A percentile compares a stretch with the other conserved stretches of the same genome.
These are phyloP conservation scores for Alternaria burnsii DNA, from an alignment of 2,329 filamentous ascomycete genomes.

Conservation along the genomic window DNA sequence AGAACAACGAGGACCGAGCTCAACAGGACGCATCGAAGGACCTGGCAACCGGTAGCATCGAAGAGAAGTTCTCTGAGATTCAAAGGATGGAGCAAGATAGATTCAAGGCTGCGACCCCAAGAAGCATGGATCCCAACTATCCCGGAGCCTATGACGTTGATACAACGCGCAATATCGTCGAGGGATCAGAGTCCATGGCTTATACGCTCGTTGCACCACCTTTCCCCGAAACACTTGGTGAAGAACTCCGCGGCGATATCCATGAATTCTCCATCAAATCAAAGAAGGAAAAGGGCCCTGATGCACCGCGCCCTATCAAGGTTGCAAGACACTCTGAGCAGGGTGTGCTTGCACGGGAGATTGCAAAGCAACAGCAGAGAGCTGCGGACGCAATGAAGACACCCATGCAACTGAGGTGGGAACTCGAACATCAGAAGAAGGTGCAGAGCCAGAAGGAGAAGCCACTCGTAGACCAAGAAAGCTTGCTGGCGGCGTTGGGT, in stretches of 20 bases:
- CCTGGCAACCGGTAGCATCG: conserved; percentile 8
- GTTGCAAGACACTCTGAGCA: conserved; percentile 13
- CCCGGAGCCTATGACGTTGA: conserved; percentile 62
- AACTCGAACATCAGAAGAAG: conserved; percentile 40
- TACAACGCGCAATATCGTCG: conserved; percentile 78
- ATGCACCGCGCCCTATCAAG: conserved; percentile 30
- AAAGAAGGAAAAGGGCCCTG: conserved; percentile 50
- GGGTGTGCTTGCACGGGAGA: conserved; percentile 34
- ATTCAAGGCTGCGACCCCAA: conserved; percentile 17
- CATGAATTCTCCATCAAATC: conserved; percentile 72
- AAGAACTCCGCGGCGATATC: conserved; percentile 79
- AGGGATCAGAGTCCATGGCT: conserved; percentile 64
- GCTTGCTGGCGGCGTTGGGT: conserved; percentile 53
- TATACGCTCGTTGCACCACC: conserved; percentile 80
- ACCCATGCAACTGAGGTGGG: conserved; percentile 46
- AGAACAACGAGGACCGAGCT: conserved; percentile 9
- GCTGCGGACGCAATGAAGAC: conserved; percentile 44
- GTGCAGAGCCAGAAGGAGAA: conserved; percentile 23
- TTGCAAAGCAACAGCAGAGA: conserved; percentile 29
- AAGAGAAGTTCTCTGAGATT: conserved; percentile 18
- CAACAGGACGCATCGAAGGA: conserved; percentile 4
- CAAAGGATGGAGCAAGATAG: conserved; percentile 19
- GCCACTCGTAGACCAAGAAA: conserved; percentile 42
- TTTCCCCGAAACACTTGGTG: conserved; percentile 78
- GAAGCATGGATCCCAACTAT: conserved; percentile 19